A percentile compares a stretch with the other conserved stretches of the same genome.
These are phyloP conservation scores for Aureobasidium vineae DNA, from an alignment of 2,329 filamentous ascomycete genomes.

Conservation along the genomic window DNA sequence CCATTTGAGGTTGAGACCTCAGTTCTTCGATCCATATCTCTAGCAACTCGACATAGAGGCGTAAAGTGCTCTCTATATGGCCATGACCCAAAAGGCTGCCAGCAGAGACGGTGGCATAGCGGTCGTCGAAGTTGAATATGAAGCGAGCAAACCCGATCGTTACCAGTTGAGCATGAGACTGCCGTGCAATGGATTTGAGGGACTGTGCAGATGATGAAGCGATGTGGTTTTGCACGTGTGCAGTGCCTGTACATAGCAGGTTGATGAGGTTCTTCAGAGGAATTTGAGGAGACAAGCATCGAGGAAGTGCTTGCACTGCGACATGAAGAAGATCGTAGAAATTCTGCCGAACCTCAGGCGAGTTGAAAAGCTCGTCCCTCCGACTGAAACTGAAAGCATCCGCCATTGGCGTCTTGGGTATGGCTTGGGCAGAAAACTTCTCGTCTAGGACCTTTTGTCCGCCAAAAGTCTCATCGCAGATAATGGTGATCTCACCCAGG, in stretches of 20 bases:
- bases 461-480: slow-evolving; percentile 96
- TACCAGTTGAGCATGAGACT: slow-evolving; percentile 90
- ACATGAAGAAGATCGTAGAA: slow-evolving; percentile 97
- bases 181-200: slow-evolving; percentile 89
- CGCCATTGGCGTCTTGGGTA: slow-evolving; percentile 90
- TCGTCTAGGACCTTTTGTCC: slow-evolving; percentile 94
- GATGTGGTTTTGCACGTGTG: slow-evolving; percentile 90
- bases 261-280: slow-evolving; percentile 94
- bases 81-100: slow-evolving; percentile 91
- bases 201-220: slow-evolving; percentile 89
- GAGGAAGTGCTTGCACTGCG: slow-evolving; percentile 88
- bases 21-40: slow-evolving; percentile 99
- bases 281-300: slow-evolving; percentile 88
- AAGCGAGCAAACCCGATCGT: slow-evolving; percentile 96
- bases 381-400: slow-evolving; percentile 90
- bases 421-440: slow-evolving; percentile 80
- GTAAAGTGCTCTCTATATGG: slow-evolving; percentile 91
- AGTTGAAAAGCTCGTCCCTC: slow-evolving; percentile 71
- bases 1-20: slow-evolving; percentile 57
- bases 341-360: slow-evolving; percentile 80
- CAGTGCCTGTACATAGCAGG: slow-evolving; percentile 90
- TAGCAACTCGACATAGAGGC: slow-evolving; percentile 87
- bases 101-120: slow-evolving; percentile 97
- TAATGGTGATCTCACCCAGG: slow-evolving; percentile 88
- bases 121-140: slow-evolving; percentile 97